phyloP scores from a whole-genome alignment of 2,329 filamentous ascomycete species.

The Didymella sp. region DNA sequence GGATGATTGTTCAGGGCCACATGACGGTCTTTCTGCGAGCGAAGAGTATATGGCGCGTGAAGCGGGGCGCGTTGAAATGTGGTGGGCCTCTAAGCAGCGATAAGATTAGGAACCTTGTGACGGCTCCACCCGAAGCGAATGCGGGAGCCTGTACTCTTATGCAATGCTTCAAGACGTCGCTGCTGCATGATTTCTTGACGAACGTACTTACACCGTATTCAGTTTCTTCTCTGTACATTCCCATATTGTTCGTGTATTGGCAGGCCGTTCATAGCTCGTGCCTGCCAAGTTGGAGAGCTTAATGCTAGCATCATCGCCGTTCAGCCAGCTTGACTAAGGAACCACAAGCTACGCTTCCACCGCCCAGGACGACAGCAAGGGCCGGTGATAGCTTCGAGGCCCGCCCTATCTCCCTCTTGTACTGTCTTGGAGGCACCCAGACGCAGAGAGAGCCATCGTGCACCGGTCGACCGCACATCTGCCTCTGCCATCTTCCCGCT shows the following conservation, averaged over 20 bases:
- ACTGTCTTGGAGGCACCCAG: not conserved
- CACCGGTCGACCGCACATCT: constrained; percentile 13
- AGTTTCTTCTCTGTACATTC: not conserved
- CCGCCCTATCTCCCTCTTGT: not conserved
- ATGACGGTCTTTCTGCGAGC: not conserved
- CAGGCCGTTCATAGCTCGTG: constrained; percentile 24
- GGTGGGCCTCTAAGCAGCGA: constrained; percentile 5
- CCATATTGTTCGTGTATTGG: constrained; percentile 4
- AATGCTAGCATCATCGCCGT: constrained; percentile 32
- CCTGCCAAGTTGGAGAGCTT: constrained; percentile 34
- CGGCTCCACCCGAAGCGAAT: constrained; percentile 26
- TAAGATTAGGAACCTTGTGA: constrained; percentile 22
- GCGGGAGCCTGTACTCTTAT: constrained; percentile 23
- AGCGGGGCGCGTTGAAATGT: constrained; percentile 6
- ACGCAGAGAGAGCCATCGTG: not conserved
- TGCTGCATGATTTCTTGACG: constrained; percentile 3
- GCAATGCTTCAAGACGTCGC: constrained; percentile 6
- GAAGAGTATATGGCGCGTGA: not conserved
- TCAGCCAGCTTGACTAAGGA: constrained; percentile 21
- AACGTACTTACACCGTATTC: not conserved
- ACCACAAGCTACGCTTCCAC: constrained; percentile 17
- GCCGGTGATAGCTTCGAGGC: constrained; percentile 5
- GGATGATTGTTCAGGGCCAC: not conserved
- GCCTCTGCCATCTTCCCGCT: constrained; percentile 24
- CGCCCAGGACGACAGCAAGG: constrained; percentile 8